Evolutionary conservation across 345 rosid species (phyloP).

Genomic region (Schrenkiella parvula): DNA sequence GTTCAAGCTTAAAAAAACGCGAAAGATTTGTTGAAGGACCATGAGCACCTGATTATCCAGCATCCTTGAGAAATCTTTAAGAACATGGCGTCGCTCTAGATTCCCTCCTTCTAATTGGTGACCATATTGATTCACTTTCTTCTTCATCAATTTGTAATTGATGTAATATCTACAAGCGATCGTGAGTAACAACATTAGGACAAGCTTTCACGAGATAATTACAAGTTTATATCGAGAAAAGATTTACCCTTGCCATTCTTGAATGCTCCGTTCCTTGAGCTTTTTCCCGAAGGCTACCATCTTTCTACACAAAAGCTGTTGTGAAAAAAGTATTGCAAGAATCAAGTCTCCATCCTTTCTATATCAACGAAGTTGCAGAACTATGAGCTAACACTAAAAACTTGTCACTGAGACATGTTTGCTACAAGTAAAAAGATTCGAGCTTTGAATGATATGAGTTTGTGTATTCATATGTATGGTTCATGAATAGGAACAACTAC

Average conservation of each 20-base stretch:
- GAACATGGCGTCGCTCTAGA: slow-evolving; percentile 76
- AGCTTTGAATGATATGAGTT: neutral
- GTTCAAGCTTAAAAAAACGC: neutral
- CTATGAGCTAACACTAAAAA: neutral
- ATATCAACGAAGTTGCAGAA: neutral
- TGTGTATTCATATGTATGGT: neutral
- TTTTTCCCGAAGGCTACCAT: slow-evolving; percentile 39
- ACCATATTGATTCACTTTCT: slow-evolving; percentile 77
- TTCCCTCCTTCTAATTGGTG: slow-evolving; percentile 65
- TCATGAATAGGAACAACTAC: neutral
- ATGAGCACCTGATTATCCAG: slow-evolving; percentile 69
- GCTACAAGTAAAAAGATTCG: neutral
- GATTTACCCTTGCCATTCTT: slow-evolving; percentile 79
- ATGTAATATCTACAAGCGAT: slow-evolving; percentile 63
- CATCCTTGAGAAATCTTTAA: slow-evolving; percentile 97
- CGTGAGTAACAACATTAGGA: neutral
- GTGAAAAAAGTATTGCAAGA: neutral
- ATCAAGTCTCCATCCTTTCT: neutral
- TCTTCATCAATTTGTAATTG: slow-evolving; percentile 94
- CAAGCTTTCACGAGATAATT: neutral
- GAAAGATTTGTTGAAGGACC: neutral
- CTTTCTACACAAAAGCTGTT: neutral
- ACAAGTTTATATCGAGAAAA: neutral
- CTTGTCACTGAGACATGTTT: neutral
- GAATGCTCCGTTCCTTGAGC: slow-evolving; percentile 35